phyloP scores from a whole-genome alignment of 768 basidiomycete genomes.

The Pulveroboletus sp. region DNA sequence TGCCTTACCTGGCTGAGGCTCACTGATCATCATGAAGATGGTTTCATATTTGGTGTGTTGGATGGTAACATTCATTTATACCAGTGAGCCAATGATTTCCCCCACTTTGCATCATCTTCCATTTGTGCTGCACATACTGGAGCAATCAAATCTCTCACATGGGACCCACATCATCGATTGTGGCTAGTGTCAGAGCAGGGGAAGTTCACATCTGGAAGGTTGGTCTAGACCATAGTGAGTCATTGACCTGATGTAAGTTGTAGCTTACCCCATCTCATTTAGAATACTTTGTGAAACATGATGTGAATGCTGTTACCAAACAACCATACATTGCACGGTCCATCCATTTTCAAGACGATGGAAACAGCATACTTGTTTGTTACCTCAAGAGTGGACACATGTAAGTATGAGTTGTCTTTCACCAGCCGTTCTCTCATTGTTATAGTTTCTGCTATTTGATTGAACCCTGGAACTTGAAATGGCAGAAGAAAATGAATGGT shows the following conservation, averaged over 20 bases:
- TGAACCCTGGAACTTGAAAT: constrained; percentile 6
- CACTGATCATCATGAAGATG: neutral
- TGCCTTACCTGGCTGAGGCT: neutral
- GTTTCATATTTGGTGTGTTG: neutral
- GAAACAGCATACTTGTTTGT: neutral
- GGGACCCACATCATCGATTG: neutral
- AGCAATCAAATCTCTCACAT: neutral
- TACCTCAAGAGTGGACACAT: constrained; percentile 4
- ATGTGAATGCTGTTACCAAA: neutral
- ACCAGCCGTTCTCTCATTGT: too few species aligned
- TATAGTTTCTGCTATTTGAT: neutral
- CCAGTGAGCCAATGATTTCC: neutral
- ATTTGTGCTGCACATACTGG: neutral
- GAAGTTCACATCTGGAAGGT: constrained; percentile 1
- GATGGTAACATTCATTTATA: constrained; percentile 3
- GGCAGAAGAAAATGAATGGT: constrained; percentile 3
- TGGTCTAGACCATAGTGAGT: neutral
- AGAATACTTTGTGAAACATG: neutral
- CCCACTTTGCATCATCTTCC: neutral
- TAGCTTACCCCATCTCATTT: neutral
- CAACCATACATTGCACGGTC: neutral
- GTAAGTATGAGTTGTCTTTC: neutral
- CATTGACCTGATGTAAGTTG: too few species aligned
- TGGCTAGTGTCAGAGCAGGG: neutral
- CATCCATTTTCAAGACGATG: constrained; percentile 1